phyloP scores from a whole-genome alignment of 495 filamentous ascomycete genomes.

The Hypoxylon fragiforme region DNA sequence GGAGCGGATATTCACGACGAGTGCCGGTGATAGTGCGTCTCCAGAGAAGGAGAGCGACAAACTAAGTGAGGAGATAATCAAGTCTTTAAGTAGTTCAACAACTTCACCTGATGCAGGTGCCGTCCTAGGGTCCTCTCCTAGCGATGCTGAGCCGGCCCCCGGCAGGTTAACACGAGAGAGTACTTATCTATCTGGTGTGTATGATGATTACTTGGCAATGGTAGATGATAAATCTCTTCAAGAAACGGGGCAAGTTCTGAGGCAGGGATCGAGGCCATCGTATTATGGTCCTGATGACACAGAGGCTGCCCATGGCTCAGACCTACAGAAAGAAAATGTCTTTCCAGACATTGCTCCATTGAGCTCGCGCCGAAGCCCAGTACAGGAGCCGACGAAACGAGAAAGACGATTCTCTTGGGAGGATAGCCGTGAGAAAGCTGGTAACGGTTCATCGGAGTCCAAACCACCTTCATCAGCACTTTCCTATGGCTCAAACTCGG shows the following conservation, averaged over 20 bases:
- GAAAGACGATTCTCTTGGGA: slow-evolving; percentile 60
- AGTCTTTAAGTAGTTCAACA: slow-evolving; percentile 59
- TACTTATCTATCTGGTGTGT: slow-evolving; percentile 50
- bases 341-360: slow-evolving; percentile 23
- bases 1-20: slow-evolving; percentile 57
- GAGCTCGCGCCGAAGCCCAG: slow-evolving; percentile 19
- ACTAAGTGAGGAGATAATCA: slow-evolving; percentile 78
- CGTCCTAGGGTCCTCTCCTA: slow-evolving; percentile 4
- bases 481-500: not conserved
- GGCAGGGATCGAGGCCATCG: slow-evolving; percentile 6
- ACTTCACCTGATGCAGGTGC: slow-evolving; percentile 20
- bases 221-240: slow-evolving; percentile 40
- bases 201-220: slow-evolving; percentile 48
- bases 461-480: slow-evolving; percentile 6
- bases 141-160: slow-evolving; percentile 27
- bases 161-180: slow-evolving; percentile 42
- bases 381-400: slow-evolving; percentile 13
- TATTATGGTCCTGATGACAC: not conserved
- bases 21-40: slow-evolving; percentile 58
- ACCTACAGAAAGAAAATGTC: slow-evolving; percentile 9
- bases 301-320: not conserved
- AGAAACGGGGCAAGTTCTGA: slow-evolving; percentile 26
- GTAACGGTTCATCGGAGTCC: slow-evolving; percentile 3
- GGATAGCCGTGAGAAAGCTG: slow-evolving; percentile 37
- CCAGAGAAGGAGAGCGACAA: slow-evolving; percentile 74